Percentiles rank a stretch among this genome's conserved stretches.
These are phyloP conservation scores for Cucumis melo DNA, from an alignment of 306 rosid species.

Conservation along the genomic window DNA sequence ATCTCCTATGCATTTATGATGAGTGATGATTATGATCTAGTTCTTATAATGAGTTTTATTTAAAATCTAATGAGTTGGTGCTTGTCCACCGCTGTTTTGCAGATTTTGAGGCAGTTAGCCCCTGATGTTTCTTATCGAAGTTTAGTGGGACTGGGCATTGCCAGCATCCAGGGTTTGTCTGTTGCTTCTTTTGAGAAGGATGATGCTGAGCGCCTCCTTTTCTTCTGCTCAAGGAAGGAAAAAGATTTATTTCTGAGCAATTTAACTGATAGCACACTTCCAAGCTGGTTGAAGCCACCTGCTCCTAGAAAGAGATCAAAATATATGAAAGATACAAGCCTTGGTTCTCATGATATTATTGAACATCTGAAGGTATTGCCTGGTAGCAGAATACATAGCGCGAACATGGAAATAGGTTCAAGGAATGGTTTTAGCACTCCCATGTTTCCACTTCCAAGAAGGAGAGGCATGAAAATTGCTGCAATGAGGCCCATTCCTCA, in stretches of 20 bases:
- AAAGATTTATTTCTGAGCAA: conserved; percentile 25
- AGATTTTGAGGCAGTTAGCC: conserved; percentile 96
- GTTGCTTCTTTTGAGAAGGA: conserved; percentile 80
- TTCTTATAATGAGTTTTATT: not conserved
- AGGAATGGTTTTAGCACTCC: conserved; percentile 50
- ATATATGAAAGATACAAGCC: conserved; percentile 31
- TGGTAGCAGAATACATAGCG: conserved; percentile 23
- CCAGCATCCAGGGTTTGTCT: conserved; percentile 93
- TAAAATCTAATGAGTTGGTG: not conserved
- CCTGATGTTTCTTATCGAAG: conserved; percentile 82
- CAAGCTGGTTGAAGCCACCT: conserved; percentile 90
- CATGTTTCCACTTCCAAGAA: conserved; percentile 47
- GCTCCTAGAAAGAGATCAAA: conserved; percentile 65
- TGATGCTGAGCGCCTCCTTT: conserved; percentile 88
- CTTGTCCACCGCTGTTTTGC: conserved; percentile 11
- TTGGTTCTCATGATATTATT: conserved; percentile 17
- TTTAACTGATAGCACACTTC: conserved; percentile 37
- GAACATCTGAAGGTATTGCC: conserved; percentile 15
- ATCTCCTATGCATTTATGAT: not conserved
- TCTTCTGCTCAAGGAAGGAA: conserved; percentile 44
- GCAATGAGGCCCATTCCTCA: conserved; percentile 98
- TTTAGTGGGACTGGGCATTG: conserved; percentile 88
- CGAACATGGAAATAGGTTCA: conserved; percentile 21
- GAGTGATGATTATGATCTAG: not conserved
- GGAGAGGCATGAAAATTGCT: conserved; percentile 78